phyloP scores from a whole-genome alignment of 2,329 filamentous ascomycete species.

The Tolypocladium album region DNA sequence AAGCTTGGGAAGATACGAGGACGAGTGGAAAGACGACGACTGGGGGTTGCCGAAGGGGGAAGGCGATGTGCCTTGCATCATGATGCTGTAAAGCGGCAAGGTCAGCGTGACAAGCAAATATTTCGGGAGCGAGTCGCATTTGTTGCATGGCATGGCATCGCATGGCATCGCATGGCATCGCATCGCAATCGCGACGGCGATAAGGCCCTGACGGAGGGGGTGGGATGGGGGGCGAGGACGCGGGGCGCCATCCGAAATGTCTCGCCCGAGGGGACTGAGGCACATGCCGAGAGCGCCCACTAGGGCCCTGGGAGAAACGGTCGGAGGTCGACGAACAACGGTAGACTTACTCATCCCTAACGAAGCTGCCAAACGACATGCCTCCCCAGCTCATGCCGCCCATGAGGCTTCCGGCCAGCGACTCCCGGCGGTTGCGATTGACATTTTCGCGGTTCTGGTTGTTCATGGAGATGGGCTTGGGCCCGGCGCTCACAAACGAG shows the following conservation, averaged over 20 bases:
- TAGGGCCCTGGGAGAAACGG: background rate
- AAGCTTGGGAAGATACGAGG: constrained; percentile 89
- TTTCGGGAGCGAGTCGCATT: background rate
- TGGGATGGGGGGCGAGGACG: background rate
- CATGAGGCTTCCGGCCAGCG: constrained; percentile 53
- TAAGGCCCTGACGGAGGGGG: background rate
- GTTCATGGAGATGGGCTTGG: constrained; percentile 57
- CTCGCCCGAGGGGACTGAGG: background rate
- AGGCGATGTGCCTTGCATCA: constrained; percentile 95
- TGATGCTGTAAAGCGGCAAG: constrained; percentile 49
- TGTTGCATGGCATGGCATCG: background rate
- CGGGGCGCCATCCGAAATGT: constrained; percentile 1
- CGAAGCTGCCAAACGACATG: constrained; percentile 91
- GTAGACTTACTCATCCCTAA: constrained; percentile 83
- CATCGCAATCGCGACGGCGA: background rate
- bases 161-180: no score
- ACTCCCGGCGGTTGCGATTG: constrained; percentile 49
- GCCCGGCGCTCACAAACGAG: constrained; percentile 54
- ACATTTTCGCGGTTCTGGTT: constrained; percentile 51
- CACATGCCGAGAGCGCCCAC: background rate
- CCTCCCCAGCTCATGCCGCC: constrained; percentile 96
- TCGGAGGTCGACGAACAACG: constrained; percentile 6
- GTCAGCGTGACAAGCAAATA: background rate
- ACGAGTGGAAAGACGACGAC: constrained; percentile 93
- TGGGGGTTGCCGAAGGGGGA: constrained; percentile 55